Evolutionary conservation across 2,329 filamentous ascomycete genomes (phyloP).

Genomic region (Pezicula rhizophila): DNA sequence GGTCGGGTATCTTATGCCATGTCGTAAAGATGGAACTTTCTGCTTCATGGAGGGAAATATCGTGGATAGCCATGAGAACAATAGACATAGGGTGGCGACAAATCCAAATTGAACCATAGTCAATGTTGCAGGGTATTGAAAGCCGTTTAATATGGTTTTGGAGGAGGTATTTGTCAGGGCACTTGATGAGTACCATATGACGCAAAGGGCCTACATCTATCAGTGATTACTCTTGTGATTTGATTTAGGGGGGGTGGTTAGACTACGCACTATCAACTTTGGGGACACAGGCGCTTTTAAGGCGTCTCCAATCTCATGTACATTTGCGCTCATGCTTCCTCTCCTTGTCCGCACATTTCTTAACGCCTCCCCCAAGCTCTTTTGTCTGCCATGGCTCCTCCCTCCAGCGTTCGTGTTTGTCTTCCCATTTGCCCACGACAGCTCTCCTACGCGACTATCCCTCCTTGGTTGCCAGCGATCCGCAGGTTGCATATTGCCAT

Average conservation of each 20-base stretch:
- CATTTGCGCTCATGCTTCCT: constrained; percentile 85
- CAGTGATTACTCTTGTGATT: constrained; percentile 11
- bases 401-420: constrained; percentile 13
- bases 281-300: constrained; percentile 85
- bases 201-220: constrained; percentile 64
- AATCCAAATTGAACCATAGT: constrained; percentile 92
- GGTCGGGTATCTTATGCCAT: constrained; percentile 77
- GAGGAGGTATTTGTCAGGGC: constrained; percentile 96
- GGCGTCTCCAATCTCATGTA: constrained; percentile 86
- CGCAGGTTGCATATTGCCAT: constrained; percentile 25
- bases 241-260: constrained; percentile 1
- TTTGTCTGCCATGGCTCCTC: constrained; percentile 63
- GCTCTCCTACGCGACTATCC: constrained; percentile 32
- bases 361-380: constrained; percentile 86
- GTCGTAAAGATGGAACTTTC: constrained; percentile 70
- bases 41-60: constrained; percentile 65
- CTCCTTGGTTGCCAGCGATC: constrained; percentile 59
- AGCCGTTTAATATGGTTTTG: constrained; percentile 89
- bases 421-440: constrained; percentile 17
- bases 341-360: constrained; percentile 73
- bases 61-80: constrained; percentile 70
- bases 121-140: constrained; percentile 84
- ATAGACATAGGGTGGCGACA: constrained; percentile 80
- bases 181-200: constrained; percentile 91
- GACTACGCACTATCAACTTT: constrained; percentile 67